Base-by-base conservation (phyloP, 768 basidiomycete genomes). In the Cystobasidium ongulense region DNA sequence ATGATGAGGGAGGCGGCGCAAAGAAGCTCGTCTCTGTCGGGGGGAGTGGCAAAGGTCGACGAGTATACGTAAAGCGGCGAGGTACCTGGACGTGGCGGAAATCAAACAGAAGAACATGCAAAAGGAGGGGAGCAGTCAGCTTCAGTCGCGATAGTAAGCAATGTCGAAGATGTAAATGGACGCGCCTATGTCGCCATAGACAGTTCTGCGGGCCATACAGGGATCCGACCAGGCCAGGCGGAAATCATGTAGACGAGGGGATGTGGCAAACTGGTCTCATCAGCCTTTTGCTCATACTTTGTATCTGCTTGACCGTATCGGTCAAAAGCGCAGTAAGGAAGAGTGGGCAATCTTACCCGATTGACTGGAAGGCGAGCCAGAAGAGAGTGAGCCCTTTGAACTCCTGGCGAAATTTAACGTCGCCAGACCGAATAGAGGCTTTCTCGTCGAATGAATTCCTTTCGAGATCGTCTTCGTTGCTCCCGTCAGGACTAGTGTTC, bases 1-100 rank as follows among this genome's bases (percentile, higher is more conserved):
- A 61, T 27, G 57, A 61, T 61, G 31, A 61, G 57, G 11, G 57
- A 61, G n/a, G 31, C 57, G 11, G 57, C 57, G 31, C 57, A 61
- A 13, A 61, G 11, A 27, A 61, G 57, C 57, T 61, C 57, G 31
- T 61, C 57, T 33, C 31, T 61, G 17, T 23, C 57, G n/a, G 57
- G 57, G 17, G 57, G 57, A 17, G n/a, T 13, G 57, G 57, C 25
- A 25, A 61, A 61, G 57, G 57, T 61, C 13, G 57, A 61, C 25
- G 57, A 61, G 25, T 23, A 61, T 11, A 61, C 57, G 25, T 61
- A 61, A 25, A 61, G 57, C 13, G 57, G 57, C 17, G 23, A 23
- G 11, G 57, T 61, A n/a, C 43, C 43, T 46, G 43, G 43, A 13
- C 43, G 43, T 13, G n/a, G 43, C 43, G n/a, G 43, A n/a, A 46